Conservation (phyloP, 306 rosid genomes). For the Cicer pinnatifidum region DNA sequence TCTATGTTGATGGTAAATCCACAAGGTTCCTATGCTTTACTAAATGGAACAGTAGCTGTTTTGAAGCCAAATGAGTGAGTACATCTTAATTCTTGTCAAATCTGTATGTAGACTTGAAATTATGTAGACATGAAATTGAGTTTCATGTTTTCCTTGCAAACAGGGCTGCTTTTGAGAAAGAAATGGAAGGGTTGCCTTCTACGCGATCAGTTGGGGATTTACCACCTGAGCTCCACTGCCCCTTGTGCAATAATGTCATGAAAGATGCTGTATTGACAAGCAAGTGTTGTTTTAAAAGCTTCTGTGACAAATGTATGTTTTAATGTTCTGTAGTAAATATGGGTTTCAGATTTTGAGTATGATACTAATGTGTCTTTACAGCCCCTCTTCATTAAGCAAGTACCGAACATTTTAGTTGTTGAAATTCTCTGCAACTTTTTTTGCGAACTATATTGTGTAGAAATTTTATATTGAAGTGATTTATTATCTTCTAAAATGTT, state of each 20-base stretch:
- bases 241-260: slow-evolving; percentile 93
- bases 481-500: slow-evolving; percentile 18
- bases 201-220: slow-evolving; percentile 94
- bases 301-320: slow-evolving; percentile 88
- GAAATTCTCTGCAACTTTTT: neutral
- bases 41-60: slow-evolving; percentile 94
- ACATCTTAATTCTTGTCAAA: neutral
- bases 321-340: neutral
- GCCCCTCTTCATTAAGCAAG: slow-evolving; percentile 16
- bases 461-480: slow-evolving; percentile 13
- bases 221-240: slow-evolving; percentile 95
- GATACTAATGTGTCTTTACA: neutral
- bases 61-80: slow-evolving; percentile 96
- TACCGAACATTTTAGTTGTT: neutral
- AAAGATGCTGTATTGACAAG: slow-evolving; percentile 97
- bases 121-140: slow-evolving; percentile 31
- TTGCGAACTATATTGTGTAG: slow-evolving; percentile 15
- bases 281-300: slow-evolving; percentile 96
- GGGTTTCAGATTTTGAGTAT: slow-evolving; percentile 20
- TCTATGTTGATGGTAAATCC: slow-evolving; percentile 95
- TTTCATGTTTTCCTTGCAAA: slow-evolving; percentile 36
- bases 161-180: slow-evolving; percentile 98
- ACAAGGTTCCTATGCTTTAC: slow-evolving; percentile 93
- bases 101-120: slow-evolving; percentile 21
- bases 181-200: slow-evolving; percentile 91